Conservation (phyloP, 768 basidiomycete genomes). For the Guyanaporus albipodus region DNA sequence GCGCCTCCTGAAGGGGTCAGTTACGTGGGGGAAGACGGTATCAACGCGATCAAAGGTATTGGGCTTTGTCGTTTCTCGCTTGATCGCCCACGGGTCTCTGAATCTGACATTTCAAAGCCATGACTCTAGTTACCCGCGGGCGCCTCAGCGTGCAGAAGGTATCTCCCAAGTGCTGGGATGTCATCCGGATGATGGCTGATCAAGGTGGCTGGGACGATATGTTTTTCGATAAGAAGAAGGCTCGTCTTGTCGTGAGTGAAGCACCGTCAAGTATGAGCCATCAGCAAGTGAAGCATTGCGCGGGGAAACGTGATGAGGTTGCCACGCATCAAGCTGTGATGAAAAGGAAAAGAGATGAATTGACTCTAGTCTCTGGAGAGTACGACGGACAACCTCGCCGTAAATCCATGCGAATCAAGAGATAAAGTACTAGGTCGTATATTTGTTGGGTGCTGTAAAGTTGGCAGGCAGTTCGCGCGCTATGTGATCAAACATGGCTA, state of each 20-base stretch:
- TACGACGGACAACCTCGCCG: conserved; percentile 15
- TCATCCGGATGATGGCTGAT: conserved; percentile 56
- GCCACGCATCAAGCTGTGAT: neutral
- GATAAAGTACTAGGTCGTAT: too few species aligned
- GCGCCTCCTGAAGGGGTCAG: conserved; percentile 50
- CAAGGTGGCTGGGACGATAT: conserved; percentile 75
- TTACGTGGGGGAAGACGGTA: conserved; percentile 63
- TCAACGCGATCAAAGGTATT: conserved; percentile 60
- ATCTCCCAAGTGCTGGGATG: conserved; percentile 57
- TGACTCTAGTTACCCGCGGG: conserved; percentile 78
- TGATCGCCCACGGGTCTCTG: conserved; percentile 1
- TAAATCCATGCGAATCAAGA: conserved; percentile 21
- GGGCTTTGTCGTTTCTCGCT: conserved; percentile 11
- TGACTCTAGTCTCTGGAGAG: neutral
- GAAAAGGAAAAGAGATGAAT: conserved; percentile 23
- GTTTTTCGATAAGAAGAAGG: conserved; percentile 38
- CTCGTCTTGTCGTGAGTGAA: neutral
- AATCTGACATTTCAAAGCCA: conserved; percentile 40
- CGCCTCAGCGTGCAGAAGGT: conserved; percentile 88
- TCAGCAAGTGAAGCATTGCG: neutral
- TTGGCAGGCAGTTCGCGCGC: too few species aligned
- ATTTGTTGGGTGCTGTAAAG: too few species aligned
- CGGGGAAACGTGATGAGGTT: neutral
- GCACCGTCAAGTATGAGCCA: neutral
- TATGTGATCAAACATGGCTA: neutral